These are phyloP conservation scores for Xylaria digitata DNA, from an alignment of 2,329 filamentous ascomycete species.

Conservation along the genomic window DNA sequence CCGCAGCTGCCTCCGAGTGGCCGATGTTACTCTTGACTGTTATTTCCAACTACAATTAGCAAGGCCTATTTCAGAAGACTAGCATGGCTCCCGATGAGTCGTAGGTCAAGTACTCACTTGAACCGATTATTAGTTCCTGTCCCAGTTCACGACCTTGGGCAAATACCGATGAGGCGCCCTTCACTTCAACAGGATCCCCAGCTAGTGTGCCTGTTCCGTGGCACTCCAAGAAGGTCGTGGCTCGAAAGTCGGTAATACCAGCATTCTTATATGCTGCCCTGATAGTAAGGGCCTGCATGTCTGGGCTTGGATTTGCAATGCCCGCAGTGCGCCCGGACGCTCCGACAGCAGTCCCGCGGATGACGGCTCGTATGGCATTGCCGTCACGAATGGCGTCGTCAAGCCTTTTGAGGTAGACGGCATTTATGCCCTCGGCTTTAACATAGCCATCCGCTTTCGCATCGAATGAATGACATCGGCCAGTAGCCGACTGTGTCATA, in stretches of 20 bases:
- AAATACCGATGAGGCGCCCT: no score
- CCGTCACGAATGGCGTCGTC: constrained; percentile 55
- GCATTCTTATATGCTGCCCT: no score
- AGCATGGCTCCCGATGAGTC: no score
- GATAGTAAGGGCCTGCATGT: constrained; percentile 20
- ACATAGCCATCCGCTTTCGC: constrained; percentile 1
- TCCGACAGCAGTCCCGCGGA: constrained; percentile 50
- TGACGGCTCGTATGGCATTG: constrained; percentile 53
- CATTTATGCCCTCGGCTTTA: constrained; percentile 4
- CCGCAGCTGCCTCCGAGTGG: constrained; percentile 48
- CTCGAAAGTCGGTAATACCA: no score
- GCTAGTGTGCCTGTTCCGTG: background rate
- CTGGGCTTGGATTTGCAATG: constrained; percentile 55
- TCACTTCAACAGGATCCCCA: background rate
- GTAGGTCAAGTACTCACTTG: background rate
- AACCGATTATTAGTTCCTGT: background rate
- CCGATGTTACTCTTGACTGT: constrained; percentile 50
- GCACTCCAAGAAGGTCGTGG: no score
- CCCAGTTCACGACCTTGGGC: no score
- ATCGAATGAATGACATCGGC: constrained; percentile 42
- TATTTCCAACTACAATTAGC: no score
- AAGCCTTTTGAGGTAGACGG: constrained; percentile 52
- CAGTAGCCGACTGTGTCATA: constrained; percentile 28
- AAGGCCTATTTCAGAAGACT: no score
- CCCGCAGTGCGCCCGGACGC: constrained; percentile 53